Base-by-base conservation (phyloP, 2,329 filamentous ascomycete species). In the Neoscytalidium dimidiatum region DNA sequence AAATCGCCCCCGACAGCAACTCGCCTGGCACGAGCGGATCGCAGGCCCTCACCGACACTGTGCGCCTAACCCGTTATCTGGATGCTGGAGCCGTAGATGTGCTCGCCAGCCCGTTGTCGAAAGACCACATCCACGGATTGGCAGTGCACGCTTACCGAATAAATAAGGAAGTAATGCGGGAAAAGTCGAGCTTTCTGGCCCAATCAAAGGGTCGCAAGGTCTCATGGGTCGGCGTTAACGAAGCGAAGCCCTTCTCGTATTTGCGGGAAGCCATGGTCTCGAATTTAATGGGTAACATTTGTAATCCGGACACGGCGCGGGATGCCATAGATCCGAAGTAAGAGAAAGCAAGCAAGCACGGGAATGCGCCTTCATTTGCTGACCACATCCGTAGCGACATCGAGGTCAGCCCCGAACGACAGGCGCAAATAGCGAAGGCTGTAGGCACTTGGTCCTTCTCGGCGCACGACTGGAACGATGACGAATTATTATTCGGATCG, bases 211-310 rank as follows among this genome's bases (percentile, higher is more conserved):
- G 89, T 49, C 86, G 93, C 64, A 96, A 96, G 77, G 87, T 92
- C 62, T 97, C 94, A 0, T 97, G 94, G 94, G 92, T 97, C 46
- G 93, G 94, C 28, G 85, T 96, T 11, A 87, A 92, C 72, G 91
- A 94, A 69, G 87, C 92, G 70, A 90, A 94, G 74, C 92, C 93
- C 1, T 97, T 93, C 79, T 89, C 92, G 17, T 97, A 97, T 78
- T 80, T 97, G 63, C 86, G 94, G 66, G 94, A 97, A 79, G 92
- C 91, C 57, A 97, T 97, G 92, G 94, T 97, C 4, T 95, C 92
- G 1, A 89, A 89, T 64, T 84, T 97, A 65, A 95, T 97, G 91
- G 90, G 89, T 72, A 88, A 92, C 41, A 97, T 97, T 63, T 97
- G 94, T 77, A 91, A 90, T 68, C 86, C 80, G 74, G 88, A 83